Evolutionary conservation across 306 rosid species (phyloP).

Genomic region (Amphicarpaea edgeworthii): DNA sequence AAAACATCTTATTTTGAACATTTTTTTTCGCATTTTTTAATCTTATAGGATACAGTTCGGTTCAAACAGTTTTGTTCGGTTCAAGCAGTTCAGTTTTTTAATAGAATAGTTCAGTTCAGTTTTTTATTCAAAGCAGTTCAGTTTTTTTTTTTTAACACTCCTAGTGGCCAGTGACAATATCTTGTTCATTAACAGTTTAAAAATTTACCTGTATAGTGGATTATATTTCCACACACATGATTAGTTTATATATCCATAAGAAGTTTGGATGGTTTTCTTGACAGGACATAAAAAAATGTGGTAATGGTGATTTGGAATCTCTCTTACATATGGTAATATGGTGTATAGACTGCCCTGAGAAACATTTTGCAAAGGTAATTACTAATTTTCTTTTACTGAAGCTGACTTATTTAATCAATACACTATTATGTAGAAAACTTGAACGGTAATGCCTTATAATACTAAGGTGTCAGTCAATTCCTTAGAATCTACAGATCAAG

Average conservation of each 20-base stretch:
- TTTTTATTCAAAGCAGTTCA: too few species aligned
- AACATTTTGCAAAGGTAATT: slow-evolving; percentile 89
- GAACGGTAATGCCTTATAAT: background rate
- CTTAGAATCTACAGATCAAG: background rate
- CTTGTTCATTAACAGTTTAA: background rate
- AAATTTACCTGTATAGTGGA: background rate
- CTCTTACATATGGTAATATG: slow-evolving; percentile 56
- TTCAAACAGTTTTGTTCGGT: too few species aligned
- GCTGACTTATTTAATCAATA: slow-evolving; percentile 1
- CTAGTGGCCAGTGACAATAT: too few species aligned
- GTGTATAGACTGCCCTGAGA: slow-evolving; percentile 81
- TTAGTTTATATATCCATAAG: background rate
- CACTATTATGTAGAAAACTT: background rate
- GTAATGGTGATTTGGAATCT: slow-evolving; percentile 63
- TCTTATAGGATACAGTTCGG: too few species aligned
- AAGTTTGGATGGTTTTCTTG: slow-evolving; percentile 36
- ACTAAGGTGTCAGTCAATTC: background rate
- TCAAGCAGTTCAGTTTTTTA: too few species aligned
- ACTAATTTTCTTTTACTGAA: slow-evolving; percentile 16
- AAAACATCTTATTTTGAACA: too few species aligned
- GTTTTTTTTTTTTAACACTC: too few species aligned
- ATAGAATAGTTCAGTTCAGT: too few species aligned
- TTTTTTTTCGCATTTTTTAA: too few species aligned
- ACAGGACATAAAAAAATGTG: slow-evolving; percentile 72
- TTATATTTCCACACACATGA: background rate